A percentile compares a stretch with the other conserved stretches of the same genome.
Evolutionary conservation across 768 basidiomycete genomes (phyloP).

Genomic region (Auriscalpium vulgare): DNA sequence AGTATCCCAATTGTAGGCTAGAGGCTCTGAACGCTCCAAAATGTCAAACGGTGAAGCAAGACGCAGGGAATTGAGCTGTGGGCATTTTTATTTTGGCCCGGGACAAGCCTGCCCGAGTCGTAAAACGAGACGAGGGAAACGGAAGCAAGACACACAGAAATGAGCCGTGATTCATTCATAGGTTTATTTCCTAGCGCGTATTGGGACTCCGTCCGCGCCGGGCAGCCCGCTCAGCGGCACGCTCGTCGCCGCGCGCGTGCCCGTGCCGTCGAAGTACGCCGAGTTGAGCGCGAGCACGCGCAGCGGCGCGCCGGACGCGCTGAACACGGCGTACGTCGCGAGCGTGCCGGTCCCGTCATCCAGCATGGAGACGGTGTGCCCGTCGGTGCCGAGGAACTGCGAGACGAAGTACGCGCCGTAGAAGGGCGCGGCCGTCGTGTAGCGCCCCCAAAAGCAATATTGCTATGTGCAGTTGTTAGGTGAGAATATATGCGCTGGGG

Average conservation of each 20-base stretch:
- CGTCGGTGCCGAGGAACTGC: conserved; percentile 28
- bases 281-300: conserved; percentile 30
- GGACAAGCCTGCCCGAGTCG: too few species aligned
- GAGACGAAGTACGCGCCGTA: conserved; percentile 33
- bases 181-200: too few species aligned
- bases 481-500: neutral
- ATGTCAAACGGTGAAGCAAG: too few species aligned
- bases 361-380: conserved; percentile 25
- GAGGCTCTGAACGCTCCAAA: too few species aligned
- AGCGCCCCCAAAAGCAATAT: conserved; percentile 34
- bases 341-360: conserved; percentile 25
- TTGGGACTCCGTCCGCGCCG: conserved; percentile 6
- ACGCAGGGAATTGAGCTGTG: too few species aligned
- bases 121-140: too few species aligned
- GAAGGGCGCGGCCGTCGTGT: conserved; percentile 27
- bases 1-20: too few species aligned
- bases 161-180: too few species aligned
- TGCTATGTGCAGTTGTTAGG: conserved; percentile 16
- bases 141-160: too few species aligned
- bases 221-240: conserved; percentile 24
- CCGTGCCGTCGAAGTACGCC: conserved; percentile 26
- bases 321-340: conserved; percentile 26
- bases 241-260: conserved; percentile 23
- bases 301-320: conserved; percentile 16
- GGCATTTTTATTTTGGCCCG: too few species aligned